Evolutionary conservation across 768 basidiomycete genomes (phyloP), one percentile per base, ranked within the genome.

Genomic region (Naganishia randhawae): DNA sequence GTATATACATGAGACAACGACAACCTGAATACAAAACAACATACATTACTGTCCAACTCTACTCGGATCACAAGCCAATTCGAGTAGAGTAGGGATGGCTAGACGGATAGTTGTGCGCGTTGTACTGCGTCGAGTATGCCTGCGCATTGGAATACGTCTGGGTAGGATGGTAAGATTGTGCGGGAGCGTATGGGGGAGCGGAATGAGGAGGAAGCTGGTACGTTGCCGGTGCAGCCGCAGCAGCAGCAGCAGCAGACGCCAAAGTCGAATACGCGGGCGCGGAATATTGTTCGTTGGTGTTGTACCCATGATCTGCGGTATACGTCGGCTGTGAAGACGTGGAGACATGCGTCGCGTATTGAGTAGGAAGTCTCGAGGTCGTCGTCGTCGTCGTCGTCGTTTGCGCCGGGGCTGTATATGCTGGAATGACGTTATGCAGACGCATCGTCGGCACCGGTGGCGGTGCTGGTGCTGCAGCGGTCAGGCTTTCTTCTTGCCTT

Each of bases 171-270:
- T 61, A 61, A 3, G 57, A 37, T 25, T 61, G 57, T 14, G 57
- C 22, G 19, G 35, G 27, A 19, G 39, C 22, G 39, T 61, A 61
- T 11, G 57, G 8, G 22, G 54, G n/a, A n/a, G 57, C 39, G 11
- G 57, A 25, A 42, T 61, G 57, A n/a, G 57, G 57, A n/a, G 57
- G 57, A 61, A 61, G 57, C 57, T 61, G 57, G 37, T 61, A 61
- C 37, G 35, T 10, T 17, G 57, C 16, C 25, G 57, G 57, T 10
- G 57, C 57, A 61, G 57, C 57, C 33, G 54, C 54, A 39, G 57
- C 39, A 41, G 57, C 57, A 55, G 54, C 54, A 39, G 57, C 39
- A 41, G 57, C 57, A 22, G 57, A 61, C 22, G 57, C 57, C 37
- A 61, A 61, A 5, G 57, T 61, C 22, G 57, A 61, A 37, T 61